Conservation (phyloP, 139 green algal species). For the Trebouxia sp. region DNA sequence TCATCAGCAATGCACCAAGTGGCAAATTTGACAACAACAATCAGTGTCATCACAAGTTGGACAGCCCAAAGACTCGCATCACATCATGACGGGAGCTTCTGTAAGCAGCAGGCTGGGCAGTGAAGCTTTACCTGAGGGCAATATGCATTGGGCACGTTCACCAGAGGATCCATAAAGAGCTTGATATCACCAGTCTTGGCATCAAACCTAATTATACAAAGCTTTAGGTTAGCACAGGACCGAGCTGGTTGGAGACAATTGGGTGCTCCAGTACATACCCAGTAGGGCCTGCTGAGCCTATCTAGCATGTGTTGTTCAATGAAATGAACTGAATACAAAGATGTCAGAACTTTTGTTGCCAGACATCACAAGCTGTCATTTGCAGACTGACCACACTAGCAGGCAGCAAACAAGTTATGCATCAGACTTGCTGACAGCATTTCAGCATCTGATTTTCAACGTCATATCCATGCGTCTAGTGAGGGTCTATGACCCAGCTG, state of each 20-base stretch:
- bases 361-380: neutral
- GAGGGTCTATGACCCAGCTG: too few relatives aligned
- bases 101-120: too few relatives aligned
- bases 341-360: neutral
- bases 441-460: too few relatives aligned
- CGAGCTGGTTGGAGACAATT: too few relatives aligned
- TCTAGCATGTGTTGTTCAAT: neutral
- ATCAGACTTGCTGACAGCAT: too few relatives aligned
- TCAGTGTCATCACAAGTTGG: neutral
- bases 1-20: too few relatives aligned
- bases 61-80: neutral
- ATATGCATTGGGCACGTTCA: conserved; percentile 55
- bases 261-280: too few relatives aligned
- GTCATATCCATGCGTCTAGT: too few relatives aligned
- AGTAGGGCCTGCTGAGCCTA: too few relatives aligned
- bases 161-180: conserved; percentile 55
- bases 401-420: neutral
- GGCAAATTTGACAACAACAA: too few relatives aligned
- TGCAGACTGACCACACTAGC: neutral
- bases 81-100: too few relatives aligned
- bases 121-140: conserved; percentile 56
- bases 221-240: neutral
- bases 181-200: conserved; percentile 54
- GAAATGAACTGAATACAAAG: too few relatives aligned
- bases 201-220: conserved; percentile 58